Percentiles rank a stretch among this genome's conserved stretches.
Evolutionary conservation across 257 asterid genomes (phyloP).

Genomic region (Marsdenia floribunda): DNA sequence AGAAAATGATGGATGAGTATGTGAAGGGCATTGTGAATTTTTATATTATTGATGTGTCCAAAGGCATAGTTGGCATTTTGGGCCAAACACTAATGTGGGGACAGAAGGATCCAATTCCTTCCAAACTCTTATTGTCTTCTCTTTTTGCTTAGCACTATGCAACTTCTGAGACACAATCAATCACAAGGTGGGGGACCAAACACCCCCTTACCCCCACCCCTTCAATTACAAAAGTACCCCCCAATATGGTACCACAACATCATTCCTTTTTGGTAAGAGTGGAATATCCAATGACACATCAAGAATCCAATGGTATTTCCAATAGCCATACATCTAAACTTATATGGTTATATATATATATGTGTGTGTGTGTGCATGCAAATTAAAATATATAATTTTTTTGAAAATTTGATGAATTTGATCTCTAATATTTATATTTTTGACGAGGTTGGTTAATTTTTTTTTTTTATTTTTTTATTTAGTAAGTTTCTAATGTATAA

Average conservation of each 20-base stretch:
- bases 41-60: neutral
- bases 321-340: too few relatives aligned
- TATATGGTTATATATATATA: too few relatives aligned
- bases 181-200: slow-evolving; percentile 19
- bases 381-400: too few relatives aligned
- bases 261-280: neutral
- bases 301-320: neutral
- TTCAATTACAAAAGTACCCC: slow-evolving; percentile 11
- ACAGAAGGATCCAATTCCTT: slow-evolving; percentile 33
- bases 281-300: slow-evolving; percentile 1
- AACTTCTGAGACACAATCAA: slow-evolving; percentile 9
- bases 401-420: too few relatives aligned
- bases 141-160: slow-evolving; percentile 9
- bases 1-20: neutral
- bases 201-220: neutral
- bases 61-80: slow-evolving; percentile 19
- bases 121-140: slow-evolving; percentile 13
- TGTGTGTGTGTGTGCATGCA: too few relatives aligned
- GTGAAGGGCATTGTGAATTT: slow-evolving; percentile 9
- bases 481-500: too few relatives aligned
- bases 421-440: too few relatives aligned
- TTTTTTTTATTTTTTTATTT: too few relatives aligned
- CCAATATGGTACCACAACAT: neutral
- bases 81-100: slow-evolving; percentile 22
- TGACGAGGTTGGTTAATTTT: too few relatives aligned